Evolutionary conservation across 345 rosid species (phyloP), one percentile per base, ranked within the genome.

Genomic region (Clausena lansium): DNA sequence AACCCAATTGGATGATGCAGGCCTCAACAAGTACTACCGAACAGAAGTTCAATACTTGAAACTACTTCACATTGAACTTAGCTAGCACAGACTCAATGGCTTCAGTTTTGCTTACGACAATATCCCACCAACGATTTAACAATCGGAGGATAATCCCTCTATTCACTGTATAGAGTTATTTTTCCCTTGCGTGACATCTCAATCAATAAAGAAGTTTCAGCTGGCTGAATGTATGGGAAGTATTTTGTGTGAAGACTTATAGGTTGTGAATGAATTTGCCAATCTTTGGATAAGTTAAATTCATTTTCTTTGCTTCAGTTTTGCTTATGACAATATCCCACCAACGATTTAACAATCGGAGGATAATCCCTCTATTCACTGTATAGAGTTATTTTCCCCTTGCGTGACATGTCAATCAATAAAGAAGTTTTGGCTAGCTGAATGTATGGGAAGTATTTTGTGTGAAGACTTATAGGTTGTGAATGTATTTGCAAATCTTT

Each of bases 1-100:
- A 54, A 75, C 69, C 70, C 59, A 45, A 67, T 47, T 78, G 70
- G 39, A 78, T 66, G 28, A 64, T 85, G 88, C 97, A 96, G 98
- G 97, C 88, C 76, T 86, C 98, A 54, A 82, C 97, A 61, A 94
- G 98, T 85, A 70, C 85, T 45, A 58, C 88, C 0, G 98, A 90
- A 70, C 84, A 79, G 83, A 95, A 95, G 87, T 89, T 89, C 86
- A 90, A 65, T 88, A 81, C 60, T 76, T 91, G 76, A 87, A 71
- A 19, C 64, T 59, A 45, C 19, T 62, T 65, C 15, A 58, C 57
- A 73, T 28, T 35, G 67, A 70, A 62, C 73, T 27, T 36, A 35
- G 73, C 55, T 38, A 67, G 32, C 64, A 30, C 69, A 59, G 52
- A 74, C 25, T 47, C 71, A 7, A 27, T 20, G 35, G 39, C 73